Base-by-base conservation (phyloP, 306 rosid species). In the Comarum palustre region DNA sequence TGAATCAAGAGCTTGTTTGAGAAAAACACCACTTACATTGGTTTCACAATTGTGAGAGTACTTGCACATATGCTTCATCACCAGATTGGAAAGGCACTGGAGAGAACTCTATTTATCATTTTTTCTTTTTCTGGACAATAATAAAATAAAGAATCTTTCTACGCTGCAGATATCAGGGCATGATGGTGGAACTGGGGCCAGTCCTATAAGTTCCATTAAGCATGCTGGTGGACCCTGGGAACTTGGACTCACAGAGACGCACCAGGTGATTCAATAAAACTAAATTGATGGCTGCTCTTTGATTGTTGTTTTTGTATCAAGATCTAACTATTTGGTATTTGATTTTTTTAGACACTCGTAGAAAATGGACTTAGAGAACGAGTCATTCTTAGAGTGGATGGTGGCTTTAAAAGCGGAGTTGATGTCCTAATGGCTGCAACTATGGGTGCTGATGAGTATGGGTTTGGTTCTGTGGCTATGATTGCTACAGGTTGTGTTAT, bases 141-240 rank as follows among this genome's bases (percentile, higher is more conserved):
- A 45, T 11, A 50, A 36, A 25, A 55, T 29, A 55, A 55, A 24
- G 19, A 31, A 55, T 68, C 41, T 68, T 41, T 58, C 57, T 77
- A 7, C 69, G 31, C 77, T 58, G 29, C 91, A 94, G 98, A 91
- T 91, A 82, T 91, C 97, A 52, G 97, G 98, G 61, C 97, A 94
- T 83, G 97, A 91, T 82, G 98, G 97, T 79, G 97, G 98, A 82
- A 91, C 97, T 41, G 97, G 98, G 77, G 98, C 97, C 38, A 94
- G 98, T 86, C 98, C 98, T 73, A 86, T 94, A 69, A 94, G 98
- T 87, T 94, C 98, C 78, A 94, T 94, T 75, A 94, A 94, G 85
- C 98, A 94, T 85, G 98, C 98, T 65, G 98, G 98, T 71, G 98
- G 98, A 79, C 98, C 98, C 77, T 94, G 98, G 98, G 98, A 94